phyloP scores from a whole-genome alignment of 2,329 filamentous ascomycete genomes.

The Colletotrichum falcatum region DNA sequence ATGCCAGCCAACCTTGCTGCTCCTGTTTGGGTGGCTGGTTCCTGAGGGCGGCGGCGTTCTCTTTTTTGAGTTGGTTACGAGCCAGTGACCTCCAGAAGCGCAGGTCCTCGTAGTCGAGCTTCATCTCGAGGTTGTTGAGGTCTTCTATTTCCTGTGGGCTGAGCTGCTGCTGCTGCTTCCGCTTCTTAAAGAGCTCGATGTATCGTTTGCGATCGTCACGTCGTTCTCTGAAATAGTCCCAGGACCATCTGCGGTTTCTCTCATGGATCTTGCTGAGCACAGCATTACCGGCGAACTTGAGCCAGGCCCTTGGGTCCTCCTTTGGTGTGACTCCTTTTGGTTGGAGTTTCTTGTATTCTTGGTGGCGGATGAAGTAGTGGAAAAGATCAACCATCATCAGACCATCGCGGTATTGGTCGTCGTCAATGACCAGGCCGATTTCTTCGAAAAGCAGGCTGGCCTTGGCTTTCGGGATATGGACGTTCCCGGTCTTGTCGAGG shows the following conservation, averaged over 20 bases:
- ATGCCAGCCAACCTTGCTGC: slow-evolving; percentile 89
- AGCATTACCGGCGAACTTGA: slow-evolving; percentile 89
- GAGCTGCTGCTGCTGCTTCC: slow-evolving; percentile 80
- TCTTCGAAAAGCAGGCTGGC: slow-evolving; percentile 94
- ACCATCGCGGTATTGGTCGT: slow-evolving; percentile 96
- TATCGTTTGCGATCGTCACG: slow-evolving; percentile 90
- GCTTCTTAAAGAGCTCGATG: slow-evolving; percentile 96
- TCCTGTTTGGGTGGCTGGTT: slow-evolving; percentile 64
- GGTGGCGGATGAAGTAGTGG: slow-evolving; percentile 97
- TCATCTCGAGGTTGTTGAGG: slow-evolving; percentile 82
- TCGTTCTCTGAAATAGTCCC: slow-evolving; percentile 94
- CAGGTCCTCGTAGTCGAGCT: slow-evolving; percentile 92
- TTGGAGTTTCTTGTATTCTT: slow-evolving; percentile 94
- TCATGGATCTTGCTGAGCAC: slow-evolving; percentile 96
- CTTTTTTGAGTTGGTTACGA: slow-evolving; percentile 93
- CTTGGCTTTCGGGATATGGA: slow-evolving; percentile 86
- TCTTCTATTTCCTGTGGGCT: slow-evolving; percentile 77
- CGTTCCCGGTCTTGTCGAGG: slow-evolving; percentile 90
- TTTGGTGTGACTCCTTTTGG: slow-evolving; percentile 85
- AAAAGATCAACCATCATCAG: slow-evolving; percentile 99
- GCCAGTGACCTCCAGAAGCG: slow-evolving; percentile 97
- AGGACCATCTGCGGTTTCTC: slow-evolving; percentile 91
- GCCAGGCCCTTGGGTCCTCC: slow-evolving; percentile 92
- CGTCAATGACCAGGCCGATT: slow-evolving; percentile 96
- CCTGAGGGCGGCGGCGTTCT: slow-evolving; percentile 90